phyloP scores from a whole-genome alignment of 495 filamentous ascomycete genomes.

The Trichoderma reesei region DNA sequence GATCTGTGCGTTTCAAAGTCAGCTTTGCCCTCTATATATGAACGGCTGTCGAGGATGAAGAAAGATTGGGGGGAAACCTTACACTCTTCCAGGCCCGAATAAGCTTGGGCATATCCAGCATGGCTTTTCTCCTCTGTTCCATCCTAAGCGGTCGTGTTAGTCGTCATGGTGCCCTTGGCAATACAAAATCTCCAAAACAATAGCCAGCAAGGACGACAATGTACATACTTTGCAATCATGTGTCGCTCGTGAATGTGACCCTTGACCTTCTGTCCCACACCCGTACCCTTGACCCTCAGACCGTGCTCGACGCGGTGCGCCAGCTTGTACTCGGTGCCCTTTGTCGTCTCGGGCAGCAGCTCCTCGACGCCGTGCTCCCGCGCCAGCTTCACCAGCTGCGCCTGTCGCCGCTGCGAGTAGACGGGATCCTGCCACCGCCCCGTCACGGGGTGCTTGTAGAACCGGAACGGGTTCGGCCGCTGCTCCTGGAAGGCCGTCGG shows the following conservation, averaged over 20 bases:
- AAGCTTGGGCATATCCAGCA: slow-evolving; percentile 86
- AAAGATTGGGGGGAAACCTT: slow-evolving; percentile 21
- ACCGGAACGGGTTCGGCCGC: slow-evolving; percentile 64
- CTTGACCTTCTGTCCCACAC: slow-evolving; percentile 87
- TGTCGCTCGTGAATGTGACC: slow-evolving; percentile 88
- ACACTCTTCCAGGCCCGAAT: slow-evolving; percentile 92
- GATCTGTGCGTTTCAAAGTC: slow-evolving; percentile 40
- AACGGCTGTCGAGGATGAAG: neutral
- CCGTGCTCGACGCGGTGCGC: slow-evolving; percentile 60
- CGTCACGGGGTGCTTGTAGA: slow-evolving; percentile 58
- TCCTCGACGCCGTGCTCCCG: slow-evolving; percentile 71
- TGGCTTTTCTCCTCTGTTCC: slow-evolving; percentile 81
- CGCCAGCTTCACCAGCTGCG: slow-evolving; percentile 83
- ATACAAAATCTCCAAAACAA: neutral
- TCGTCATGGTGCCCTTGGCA: neutral
- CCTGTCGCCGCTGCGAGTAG: slow-evolving; percentile 77
- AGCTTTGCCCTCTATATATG: neutral
- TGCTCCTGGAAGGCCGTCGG: slow-evolving; percentile 37
- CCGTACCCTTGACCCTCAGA: slow-evolving; percentile 76
- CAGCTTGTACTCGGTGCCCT: slow-evolving; percentile 62
- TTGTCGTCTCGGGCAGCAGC: slow-evolving; percentile 65
- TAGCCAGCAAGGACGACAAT: neutral
- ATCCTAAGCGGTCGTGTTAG: slow-evolving; percentile 41
- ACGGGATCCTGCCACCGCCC: slow-evolving; percentile 70
- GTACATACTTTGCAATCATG: slow-evolving; percentile 58